Percentiles rank a stretch among this genome's conserved stretches.
Conservation (phyloP, 1,284 basidiomycete genomes). For the Moniliophthora roreri region DNA sequence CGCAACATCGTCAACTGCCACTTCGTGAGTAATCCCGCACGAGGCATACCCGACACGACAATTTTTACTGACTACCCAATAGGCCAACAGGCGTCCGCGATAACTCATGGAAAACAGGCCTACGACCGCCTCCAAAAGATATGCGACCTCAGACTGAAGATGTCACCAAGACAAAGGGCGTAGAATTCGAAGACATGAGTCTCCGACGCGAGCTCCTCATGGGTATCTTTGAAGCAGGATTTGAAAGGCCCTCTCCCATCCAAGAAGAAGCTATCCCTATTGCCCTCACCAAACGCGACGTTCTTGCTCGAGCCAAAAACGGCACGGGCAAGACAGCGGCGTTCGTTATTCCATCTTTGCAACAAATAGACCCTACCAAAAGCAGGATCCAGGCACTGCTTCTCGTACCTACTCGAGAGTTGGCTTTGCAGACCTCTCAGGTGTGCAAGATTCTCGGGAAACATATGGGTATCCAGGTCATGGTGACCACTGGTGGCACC, state of each 20-base stretch:
- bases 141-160: conserved; percentile 92
- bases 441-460: conserved; percentile 97
- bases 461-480: conserved; percentile 94
- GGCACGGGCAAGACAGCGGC: conserved; percentile 97
- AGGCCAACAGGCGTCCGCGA: conserved; percentile 13
- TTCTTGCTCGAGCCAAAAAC: conserved; percentile 91
- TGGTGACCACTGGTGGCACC: conserved; percentile 99
- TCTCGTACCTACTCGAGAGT: conserved; percentile 93
- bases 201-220: conserved; percentile 81
- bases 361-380: conserved; percentile 86
- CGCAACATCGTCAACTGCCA: conserved; percentile 3
- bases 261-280: conserved; percentile 97
- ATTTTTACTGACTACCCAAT: background rate
- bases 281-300: conserved; percentile 84
- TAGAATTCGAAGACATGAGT: conserved; percentile 89
- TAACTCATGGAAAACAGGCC: conserved; percentile 69
- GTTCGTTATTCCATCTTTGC: conserved; percentile 96
- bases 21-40: conserved; percentile 2
- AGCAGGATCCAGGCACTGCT: conserved; percentile 94
- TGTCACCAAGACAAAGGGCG: conserved; percentile 88
- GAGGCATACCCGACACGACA: background rate
- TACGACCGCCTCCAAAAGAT: conserved; percentile 90
- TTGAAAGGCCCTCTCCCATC: conserved; percentile 95
- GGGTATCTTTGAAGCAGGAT: conserved; percentile 97
- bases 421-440: conserved; percentile 95